Conservation (phyloP, 441 rosid species). For the Aquilaria agallochum region DNA sequence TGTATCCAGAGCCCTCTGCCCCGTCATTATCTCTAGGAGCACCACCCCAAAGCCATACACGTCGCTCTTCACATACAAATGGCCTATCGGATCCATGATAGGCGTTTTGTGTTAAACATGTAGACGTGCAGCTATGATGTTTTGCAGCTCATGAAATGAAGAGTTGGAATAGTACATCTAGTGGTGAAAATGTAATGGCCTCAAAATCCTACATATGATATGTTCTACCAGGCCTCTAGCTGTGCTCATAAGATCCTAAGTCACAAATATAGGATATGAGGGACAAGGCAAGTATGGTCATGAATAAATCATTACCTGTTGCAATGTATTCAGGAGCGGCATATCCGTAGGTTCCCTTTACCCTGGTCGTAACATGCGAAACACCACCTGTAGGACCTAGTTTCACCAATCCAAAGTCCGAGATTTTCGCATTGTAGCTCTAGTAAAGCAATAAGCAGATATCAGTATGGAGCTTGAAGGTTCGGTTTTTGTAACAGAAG, state of each 20-base stretch:
- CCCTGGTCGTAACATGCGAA: constrained; percentile 50
- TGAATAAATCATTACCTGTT: constrained; percentile 23
- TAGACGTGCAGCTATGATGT: too few relatives aligned
- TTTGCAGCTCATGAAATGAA: too few relatives aligned
- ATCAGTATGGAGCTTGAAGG: background rate
- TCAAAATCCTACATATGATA: too few relatives aligned
- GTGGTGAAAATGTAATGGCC: too few relatives aligned
- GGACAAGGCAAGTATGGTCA: too few relatives aligned
- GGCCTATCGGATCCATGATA: constrained; percentile 27
- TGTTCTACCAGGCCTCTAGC: too few relatives aligned
- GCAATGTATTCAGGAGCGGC: constrained; percentile 62
- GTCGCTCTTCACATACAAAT: constrained; percentile 49
- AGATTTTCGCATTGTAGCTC: constrained; percentile 44
- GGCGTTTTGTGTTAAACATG: too few relatives aligned
- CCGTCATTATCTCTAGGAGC: constrained; percentile 43
- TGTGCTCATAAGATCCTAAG: too few relatives aligned
- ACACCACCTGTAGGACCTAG: constrained; percentile 44
- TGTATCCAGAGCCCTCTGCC: constrained; percentile 28
- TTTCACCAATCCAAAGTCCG: constrained; percentile 56
- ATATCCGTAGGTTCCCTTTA: constrained; percentile 53
- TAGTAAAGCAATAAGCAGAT: constrained; percentile 6
- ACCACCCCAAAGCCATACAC: constrained; percentile 53
- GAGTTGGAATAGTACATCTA: too few relatives aligned
- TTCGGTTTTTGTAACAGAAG: too few relatives aligned
- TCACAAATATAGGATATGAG: too few relatives aligned